Base-by-base conservation (phyloP, 495 filamentous ascomycete species). In the Tuber calosporum region DNA sequence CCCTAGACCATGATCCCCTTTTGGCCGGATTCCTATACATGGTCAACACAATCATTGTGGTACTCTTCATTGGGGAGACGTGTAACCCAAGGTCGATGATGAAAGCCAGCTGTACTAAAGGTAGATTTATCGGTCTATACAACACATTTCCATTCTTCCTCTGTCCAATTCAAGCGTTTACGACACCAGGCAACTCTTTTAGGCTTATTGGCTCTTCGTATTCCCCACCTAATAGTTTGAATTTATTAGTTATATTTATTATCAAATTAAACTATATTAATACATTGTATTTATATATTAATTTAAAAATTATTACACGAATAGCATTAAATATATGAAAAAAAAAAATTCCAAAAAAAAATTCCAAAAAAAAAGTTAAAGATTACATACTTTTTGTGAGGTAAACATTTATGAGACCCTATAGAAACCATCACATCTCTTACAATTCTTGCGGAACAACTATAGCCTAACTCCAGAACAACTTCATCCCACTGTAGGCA, bases 81-180 rank as follows among this genome's bases (percentile, higher is more conserved):
- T 42, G 11, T 42, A 42, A 11, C 7, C 40, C 40, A 11, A 42
- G 40, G 13, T 0, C 73, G 2, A 43, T 48, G 38, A 4, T 17
- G 30, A 40, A 76, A 78, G 4, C 70, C 67, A 17, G 34, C 36
- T 8, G 67, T 76, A 7, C 45, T 69, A 68, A 71, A 75, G 3
- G 43, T 67, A 62, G 70, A 76, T 66, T 78, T 48, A 53, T 76
- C 67, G 19, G 70, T 76, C 70, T 67, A 78, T 38, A 78, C 8
- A n/a, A 71, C 38, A 38, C 67, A 5, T 19, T 4, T 66, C 70
- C 73, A 76, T 22, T 73, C 34, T 15, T 78, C 41, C 34, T 68
- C 69, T 20, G 66, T 69, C 74, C 53, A 78, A 36, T 48, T n/a
- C 1, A 69, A 26, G 7, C 71, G 2, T 20, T 67, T 26, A 22